Conservation (phyloP, 1,284 basidiomycete species). For the Vanrija sp. region DNA sequence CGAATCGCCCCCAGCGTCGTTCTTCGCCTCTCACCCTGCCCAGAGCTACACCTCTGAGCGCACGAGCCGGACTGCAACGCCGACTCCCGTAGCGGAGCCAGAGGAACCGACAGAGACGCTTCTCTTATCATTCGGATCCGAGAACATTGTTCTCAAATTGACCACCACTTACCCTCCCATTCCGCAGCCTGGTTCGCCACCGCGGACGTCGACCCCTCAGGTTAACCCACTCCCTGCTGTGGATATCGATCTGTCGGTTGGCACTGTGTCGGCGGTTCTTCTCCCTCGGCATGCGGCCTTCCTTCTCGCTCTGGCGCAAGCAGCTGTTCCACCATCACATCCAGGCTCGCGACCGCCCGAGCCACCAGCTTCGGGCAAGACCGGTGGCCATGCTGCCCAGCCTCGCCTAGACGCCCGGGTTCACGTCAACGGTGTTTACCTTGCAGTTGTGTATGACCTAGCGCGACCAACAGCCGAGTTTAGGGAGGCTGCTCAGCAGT, state of each 20-base stretch:
- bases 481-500: conserved; percentile 11
- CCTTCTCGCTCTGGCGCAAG: conserved; percentile 24
- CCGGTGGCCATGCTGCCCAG: background rate
- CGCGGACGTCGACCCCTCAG: background rate
- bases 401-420: conserved; percentile 23
- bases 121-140: conserved; percentile 38
- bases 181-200: background rate
- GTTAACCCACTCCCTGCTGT: conserved; percentile 16
- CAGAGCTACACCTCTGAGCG: background rate
- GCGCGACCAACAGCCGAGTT: conserved; percentile 1
- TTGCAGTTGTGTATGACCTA: conserved; percentile 34
- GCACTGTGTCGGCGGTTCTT: conserved; percentile 27
- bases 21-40: background rate
- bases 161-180: conserved; percentile 14
- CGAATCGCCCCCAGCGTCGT: background rate
- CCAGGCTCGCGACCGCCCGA: background rate
- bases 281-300: conserved; percentile 27
- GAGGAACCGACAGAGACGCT: conserved; percentile 16
- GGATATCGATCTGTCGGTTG: conserved; percentile 23
- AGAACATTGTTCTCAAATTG: conserved; percentile 40
- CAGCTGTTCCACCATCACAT: background rate
- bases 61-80: conserved; percentile 27
- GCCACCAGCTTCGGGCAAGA: background rate
- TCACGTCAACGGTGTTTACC: conserved; percentile 28
- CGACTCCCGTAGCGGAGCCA: conserved; percentile 3